Evolutionary conservation across 805 yeast species (phyloP).

Genomic region (Nakazawaea laoshanensis): DNA sequence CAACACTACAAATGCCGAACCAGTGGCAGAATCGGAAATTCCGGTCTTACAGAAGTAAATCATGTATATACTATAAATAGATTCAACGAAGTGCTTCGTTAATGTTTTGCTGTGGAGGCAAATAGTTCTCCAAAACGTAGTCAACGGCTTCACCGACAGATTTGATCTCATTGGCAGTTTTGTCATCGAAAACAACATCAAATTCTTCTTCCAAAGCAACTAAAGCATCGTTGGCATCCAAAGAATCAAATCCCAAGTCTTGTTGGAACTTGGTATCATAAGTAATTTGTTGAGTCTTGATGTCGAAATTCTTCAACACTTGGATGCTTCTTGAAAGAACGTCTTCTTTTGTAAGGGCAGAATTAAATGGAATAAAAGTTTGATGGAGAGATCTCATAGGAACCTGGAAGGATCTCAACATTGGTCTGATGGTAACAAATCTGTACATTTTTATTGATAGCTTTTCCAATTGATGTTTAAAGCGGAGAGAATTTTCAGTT

Average conservation of each 20-base stretch:
- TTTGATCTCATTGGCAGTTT: constrained; percentile 49
- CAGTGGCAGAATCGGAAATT: constrained; percentile 38
- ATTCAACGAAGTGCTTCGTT: constrained; percentile 27
- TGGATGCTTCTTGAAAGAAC: constrained; percentile 76
- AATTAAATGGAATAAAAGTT: constrained; percentile 11
- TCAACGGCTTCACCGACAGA: constrained; percentile 53
- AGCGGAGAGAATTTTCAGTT: no score
- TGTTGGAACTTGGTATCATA: constrained; percentile 42
- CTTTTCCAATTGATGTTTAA: no score
- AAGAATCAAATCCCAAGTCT: constrained; percentile 85
- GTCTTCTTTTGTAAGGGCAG: constrained; percentile 56
- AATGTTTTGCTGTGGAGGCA: constrained; percentile 24
- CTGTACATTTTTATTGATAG: no score
- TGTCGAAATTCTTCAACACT: constrained; percentile 57
- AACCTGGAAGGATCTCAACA: not conserved
- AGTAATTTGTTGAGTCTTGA: constrained; percentile 16
- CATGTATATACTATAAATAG: not conserved
- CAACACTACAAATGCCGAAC: constrained; percentile 39
- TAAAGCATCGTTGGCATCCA: constrained; percentile 91
- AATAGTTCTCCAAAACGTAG: constrained; percentile 32
- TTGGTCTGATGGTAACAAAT: constrained; percentile 8
- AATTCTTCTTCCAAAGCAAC: constrained; percentile 94
- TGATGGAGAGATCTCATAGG: constrained; percentile 13
- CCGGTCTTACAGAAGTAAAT: constrained; percentile 15
- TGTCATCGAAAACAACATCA: constrained; percentile 17